Percentiles rank a stretch among this genome's conserved stretches.
Conservation (phyloP, 140 eudicot genomes). For the Erigeron philadelphicus region DNA sequence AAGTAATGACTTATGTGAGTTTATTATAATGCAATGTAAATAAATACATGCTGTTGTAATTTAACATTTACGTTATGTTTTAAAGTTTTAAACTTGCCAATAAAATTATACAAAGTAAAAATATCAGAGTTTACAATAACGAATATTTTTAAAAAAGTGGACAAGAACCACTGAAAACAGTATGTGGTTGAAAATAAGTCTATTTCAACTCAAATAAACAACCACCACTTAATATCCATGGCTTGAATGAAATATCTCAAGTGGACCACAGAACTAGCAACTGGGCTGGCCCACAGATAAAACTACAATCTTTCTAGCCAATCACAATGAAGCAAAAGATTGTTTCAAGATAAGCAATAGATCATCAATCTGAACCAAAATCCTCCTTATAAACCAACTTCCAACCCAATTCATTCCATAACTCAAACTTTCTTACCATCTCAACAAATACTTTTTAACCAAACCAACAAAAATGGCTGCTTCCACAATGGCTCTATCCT, state of each 20-base stretch:
- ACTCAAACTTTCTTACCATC: conserved; percentile 17
- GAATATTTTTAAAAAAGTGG: too few species aligned
- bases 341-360: conserved; percentile 28
- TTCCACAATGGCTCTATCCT: conserved; percentile 49
- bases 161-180: neutral
- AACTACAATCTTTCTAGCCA: conserved; percentile 29
- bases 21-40: too few species aligned
- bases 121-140: too few species aligned
- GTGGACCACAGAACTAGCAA: conserved; percentile 15
- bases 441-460: conserved; percentile 9
- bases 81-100: too few species aligned
- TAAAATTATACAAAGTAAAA: too few species aligned
- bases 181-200: conserved; percentile 14
- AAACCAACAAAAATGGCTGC: conserved; percentile 40
- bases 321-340: conserved; percentile 29
- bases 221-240: conserved; percentile 19
- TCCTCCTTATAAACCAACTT: conserved; percentile 9
- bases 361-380: conserved; percentile 28
- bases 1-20: too few species aligned
- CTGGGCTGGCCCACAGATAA: conserved; percentile 19
- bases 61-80: too few species aligned
- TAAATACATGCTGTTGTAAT: too few species aligned
- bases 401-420: conserved; percentile 28
- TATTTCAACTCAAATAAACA: conserved; percentile 18
- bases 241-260: conserved; percentile 23